Conservation (phyloP, 176 grass and related monocot genomes). For the Carex myosuroides region DNA sequence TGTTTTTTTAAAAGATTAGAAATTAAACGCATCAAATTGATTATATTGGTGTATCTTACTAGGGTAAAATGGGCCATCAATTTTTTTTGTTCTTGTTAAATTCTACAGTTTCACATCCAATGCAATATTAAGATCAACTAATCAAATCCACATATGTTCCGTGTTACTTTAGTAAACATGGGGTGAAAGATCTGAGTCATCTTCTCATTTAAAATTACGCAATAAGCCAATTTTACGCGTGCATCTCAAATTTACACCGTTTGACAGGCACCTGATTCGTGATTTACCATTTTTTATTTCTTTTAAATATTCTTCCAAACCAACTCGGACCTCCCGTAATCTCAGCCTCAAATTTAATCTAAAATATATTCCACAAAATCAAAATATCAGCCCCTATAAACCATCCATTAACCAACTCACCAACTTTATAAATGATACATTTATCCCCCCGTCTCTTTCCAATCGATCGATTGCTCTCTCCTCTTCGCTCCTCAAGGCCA, state of each 20-base stretch:
- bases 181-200: no score
- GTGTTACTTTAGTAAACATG: no score
- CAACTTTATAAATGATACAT: background rate
- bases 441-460: conserved; percentile 12
- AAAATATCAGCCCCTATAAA: conserved; percentile 4
- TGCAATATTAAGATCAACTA: no score
- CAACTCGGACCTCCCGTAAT: background rate
- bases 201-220: background rate
- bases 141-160: no score
- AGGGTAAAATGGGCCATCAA: no score
- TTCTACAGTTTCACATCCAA: no score
- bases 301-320: background rate
- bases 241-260: background rate
- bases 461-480: background rate
- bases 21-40: no score
- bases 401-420: background rate
- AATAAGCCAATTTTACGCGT: background rate
- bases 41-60: no score
- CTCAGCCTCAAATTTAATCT: conserved; percentile 18
- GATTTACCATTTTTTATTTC: background rate
- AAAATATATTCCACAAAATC: background rate
- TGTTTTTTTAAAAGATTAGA: no score
- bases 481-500: background rate
- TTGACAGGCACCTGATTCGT: background rate
- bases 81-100: no score